Conservation (phyloP, 257 asterid species). For the Euphrasia confusa region DNA sequence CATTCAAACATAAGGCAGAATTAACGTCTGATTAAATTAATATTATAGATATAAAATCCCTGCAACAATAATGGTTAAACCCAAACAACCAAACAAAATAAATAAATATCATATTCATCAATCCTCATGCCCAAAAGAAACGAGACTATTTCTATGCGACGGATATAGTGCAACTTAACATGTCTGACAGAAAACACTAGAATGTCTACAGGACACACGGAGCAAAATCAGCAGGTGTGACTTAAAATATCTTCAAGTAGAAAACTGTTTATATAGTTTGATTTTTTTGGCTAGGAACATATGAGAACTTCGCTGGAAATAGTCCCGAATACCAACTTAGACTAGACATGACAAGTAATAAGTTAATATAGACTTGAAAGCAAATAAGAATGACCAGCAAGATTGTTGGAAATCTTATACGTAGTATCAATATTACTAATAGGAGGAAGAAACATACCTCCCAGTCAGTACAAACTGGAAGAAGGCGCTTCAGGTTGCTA, state of each 20-base stretch:
- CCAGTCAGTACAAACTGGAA: slow-evolving; percentile 97
- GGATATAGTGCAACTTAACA: not conserved
- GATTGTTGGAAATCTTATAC: not conserved
- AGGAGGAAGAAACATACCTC: slow-evolving; percentile 54
- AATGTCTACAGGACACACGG: not conserved
- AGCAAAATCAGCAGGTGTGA: not conserved
- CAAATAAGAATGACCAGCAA: slow-evolving; percentile 17
- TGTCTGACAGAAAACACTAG: not conserved
- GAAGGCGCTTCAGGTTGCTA: slow-evolving; percentile 86
- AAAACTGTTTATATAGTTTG: not conserved
- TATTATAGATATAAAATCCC: slow-evolving; percentile 1
- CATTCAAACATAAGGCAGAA: slow-evolving; percentile 15
- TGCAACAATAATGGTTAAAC: slow-evolving; percentile 3
- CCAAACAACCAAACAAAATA: slow-evolving; percentile 4
- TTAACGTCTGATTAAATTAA: slow-evolving; percentile 3
- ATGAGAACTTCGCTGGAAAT: slow-evolving; percentile 6
- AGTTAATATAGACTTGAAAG: not conserved
- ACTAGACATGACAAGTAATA: slow-evolving; percentile 6
- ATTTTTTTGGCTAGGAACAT: slow-evolving; percentile 9
- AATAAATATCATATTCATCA: not conserved
- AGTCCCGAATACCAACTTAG: not conserved
- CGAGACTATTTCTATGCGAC: too few relatives aligned
- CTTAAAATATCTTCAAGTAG: slow-evolving; percentile 6
- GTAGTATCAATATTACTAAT: not conserved
- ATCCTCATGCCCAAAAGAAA: too few relatives aligned